Percentiles rank a stretch among this genome's conserved stretches.
phyloP scores from a whole-genome alignment of 192 early-diverging fungal genomes.

The Allomyces javanicus region DNA sequence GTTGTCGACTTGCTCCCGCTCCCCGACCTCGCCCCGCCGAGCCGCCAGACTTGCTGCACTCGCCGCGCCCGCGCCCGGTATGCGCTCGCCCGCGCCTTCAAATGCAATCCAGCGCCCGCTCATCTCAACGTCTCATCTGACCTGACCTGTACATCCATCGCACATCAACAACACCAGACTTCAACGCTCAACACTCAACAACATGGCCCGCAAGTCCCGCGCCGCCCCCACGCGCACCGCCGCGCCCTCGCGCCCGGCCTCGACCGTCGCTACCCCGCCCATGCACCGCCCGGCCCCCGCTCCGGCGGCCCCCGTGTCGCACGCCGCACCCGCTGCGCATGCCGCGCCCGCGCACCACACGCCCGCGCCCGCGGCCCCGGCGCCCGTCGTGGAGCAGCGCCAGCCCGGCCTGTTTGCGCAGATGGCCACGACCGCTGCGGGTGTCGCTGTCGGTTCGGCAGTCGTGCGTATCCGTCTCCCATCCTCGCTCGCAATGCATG shows the following conservation, averaged over 20 bases:
- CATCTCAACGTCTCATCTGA: no score
- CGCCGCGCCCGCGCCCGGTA: no score
- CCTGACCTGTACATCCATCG: no score
- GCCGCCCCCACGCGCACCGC: neutral
- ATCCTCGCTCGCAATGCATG: no score
- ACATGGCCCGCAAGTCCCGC: neutral
- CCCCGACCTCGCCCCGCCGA: no score
- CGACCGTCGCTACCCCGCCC: neutral
- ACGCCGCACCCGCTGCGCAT: no score
- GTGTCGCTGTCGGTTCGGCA: conserved; percentile 78
- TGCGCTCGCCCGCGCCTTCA: no score
- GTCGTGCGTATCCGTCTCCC: conserved; percentile 26
- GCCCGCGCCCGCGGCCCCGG: neutral
- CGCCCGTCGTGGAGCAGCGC: neutral
- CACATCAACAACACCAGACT: no score
- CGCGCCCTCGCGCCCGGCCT: neutral
- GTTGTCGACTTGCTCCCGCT: no score
- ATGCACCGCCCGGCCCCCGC: neutral
- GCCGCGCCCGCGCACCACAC: neutral
- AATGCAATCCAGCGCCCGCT: no score
- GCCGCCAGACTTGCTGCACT: no score
- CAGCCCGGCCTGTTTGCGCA: conserved; percentile 28
- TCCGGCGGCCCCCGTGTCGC: neutral
- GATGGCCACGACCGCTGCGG: conserved; percentile 86
- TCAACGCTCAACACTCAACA: neutral